These are phyloP conservation scores for Microdochium trichocladiopsis DNA, from an alignment of 2,329 filamentous ascomycete genomes.

Conservation along the genomic window DNA sequence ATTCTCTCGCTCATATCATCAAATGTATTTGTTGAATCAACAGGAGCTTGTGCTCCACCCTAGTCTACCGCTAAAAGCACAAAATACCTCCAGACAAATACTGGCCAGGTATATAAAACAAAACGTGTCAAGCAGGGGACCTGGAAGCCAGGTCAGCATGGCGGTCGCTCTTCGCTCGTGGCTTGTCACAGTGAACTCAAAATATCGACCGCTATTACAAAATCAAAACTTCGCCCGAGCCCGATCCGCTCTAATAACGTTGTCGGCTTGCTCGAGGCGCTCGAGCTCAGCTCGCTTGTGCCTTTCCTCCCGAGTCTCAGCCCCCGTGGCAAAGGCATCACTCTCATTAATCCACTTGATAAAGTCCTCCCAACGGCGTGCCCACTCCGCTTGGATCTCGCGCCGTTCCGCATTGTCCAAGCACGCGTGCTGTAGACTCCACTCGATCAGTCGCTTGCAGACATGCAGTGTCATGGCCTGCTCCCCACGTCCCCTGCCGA, in stretches of 20 bases:
- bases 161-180: no score
- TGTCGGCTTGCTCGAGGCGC: not conserved
- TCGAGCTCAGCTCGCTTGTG: constrained; percentile 2
- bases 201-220: no score
- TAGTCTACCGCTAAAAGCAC: no score
- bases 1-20: no score
- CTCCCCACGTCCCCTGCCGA: constrained; percentile 39
- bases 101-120: no score
- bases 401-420: constrained; percentile 34
- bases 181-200: no score
- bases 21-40: no score
- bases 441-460: constrained; percentile 61
- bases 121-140: no score
- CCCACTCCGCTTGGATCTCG: constrained; percentile 36
- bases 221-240: not conserved
- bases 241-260: not conserved
- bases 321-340: constrained; percentile 17
- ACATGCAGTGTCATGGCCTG: constrained; percentile 60
- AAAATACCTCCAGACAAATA: no score
- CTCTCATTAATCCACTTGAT: constrained; percentile 41
- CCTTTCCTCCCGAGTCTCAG: constrained; percentile 4
- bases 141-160: no score
- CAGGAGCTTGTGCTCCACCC: no score
- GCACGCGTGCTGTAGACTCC: constrained; percentile 57
- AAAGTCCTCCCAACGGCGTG: constrained; percentile 50